Evolutionary conservation across 139 green algal species (phyloP).

Genomic region (Microglena sp.): DNA sequence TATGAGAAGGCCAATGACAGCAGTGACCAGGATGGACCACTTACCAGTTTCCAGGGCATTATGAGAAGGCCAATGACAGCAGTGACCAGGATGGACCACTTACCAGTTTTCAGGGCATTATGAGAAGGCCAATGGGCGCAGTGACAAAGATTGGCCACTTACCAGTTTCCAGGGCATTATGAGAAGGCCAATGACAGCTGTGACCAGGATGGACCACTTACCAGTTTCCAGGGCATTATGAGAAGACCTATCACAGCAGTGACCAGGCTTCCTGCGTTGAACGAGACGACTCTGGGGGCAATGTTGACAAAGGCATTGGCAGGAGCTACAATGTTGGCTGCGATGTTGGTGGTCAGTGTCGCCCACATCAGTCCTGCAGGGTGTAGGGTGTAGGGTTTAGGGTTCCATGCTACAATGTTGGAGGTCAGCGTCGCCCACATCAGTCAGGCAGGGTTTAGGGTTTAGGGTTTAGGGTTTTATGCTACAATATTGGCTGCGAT

Average conservation of each 20-base stretch:
- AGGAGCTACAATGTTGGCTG: conserved; percentile 72
- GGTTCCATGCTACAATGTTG: too few species aligned
- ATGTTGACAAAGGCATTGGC: conserved; percentile 63
- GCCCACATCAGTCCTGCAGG: conserved; percentile 55
- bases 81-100: conserved; percentile 37
- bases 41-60: conserved; percentile 31
- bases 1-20: neutral
- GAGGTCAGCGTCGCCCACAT: too few species aligned
- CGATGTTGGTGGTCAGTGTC: conserved; percentile 80
- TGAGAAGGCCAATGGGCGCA: neutral
- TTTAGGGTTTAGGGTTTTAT: too few species aligned
- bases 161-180: neutral
- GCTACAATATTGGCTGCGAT: conserved; percentile 78
- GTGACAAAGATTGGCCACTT: too few species aligned
- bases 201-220: neutral
- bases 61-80: conserved; percentile 34
- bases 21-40: neutral
- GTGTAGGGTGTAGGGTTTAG: neutral
- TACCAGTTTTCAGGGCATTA: neutral
- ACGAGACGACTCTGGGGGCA: conserved; percentile 34
- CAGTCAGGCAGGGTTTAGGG: too few species aligned
- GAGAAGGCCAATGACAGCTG: neutral
- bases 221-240: conserved; percentile 35
- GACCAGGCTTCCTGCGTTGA: conserved; percentile 34
- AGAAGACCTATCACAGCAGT: conserved; percentile 37